Evolutionary conservation across 768 basidiomycete species (phyloP), one percentile per base, ranked within the genome.

Genomic region (Suillus subluteus): DNA sequence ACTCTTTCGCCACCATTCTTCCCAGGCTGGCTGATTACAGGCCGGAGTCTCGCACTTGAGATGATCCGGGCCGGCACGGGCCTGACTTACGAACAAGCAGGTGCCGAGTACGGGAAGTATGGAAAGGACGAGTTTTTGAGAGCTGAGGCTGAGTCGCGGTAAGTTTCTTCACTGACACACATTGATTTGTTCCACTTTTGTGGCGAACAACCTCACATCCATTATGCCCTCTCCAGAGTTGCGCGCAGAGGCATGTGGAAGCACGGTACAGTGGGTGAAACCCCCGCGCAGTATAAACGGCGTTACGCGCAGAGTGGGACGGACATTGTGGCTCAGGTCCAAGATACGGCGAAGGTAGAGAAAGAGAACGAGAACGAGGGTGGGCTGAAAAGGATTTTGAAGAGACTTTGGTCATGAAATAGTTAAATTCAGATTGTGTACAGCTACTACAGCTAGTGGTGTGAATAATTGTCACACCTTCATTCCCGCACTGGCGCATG

Each of bases 21-120:
- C 9, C 91, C 89, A 0, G 79, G 80, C 13, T 80, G 79, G 55
- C 72, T 88, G 40, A 75, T 75, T 26, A 78, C 75, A 7, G 68
- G 66, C 12, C 18, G 56, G 37, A 86, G 86, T 0, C 79, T 91
- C 23, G 83, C 88, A 2, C 78, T 87, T 3, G 88, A 93, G 70
- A 95, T 97, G 94, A 78, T 97, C 2, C 84, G 84, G 26, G 86
- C 88, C 0, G 96, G 95, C 4, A 90, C 88, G 82, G 95, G 81
- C 0, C 85, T 86, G 0, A 89, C 86, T 0, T 98, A 97, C 72
- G 85, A 87, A 64, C 90, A 91, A 75, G 82, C 85, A 11, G 92
- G 91, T 4, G 94, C 92, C 18, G 91, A 91, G 71, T 92, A 96
- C 68, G 95, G 95, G 1, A 77, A 81, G 26, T 83, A 82, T 79